Percentiles rank a stretch among this genome's conserved stretches.
These are phyloP conservation scores for Penicillium lividum DNA, from an alignment of 495 filamentous ascomycete genomes.

Conservation along the genomic window DNA sequence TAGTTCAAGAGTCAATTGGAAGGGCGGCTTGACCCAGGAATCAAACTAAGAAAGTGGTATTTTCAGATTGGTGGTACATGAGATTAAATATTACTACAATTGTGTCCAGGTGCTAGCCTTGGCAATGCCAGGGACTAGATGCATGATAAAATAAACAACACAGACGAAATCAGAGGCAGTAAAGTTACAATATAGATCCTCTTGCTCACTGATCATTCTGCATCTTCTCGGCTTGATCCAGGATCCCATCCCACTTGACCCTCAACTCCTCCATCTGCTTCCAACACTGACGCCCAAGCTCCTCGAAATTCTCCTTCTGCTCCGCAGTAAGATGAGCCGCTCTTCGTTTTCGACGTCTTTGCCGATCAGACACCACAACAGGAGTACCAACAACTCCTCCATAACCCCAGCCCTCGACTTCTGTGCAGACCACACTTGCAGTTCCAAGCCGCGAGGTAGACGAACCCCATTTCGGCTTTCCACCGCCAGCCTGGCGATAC, in stretches of 20 bases:
- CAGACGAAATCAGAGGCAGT: not conserved
- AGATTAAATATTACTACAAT: not conserved
- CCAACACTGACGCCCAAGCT: constrained; percentile 73
- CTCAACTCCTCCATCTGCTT: constrained; percentile 81
- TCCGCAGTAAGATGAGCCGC: constrained; percentile 62
- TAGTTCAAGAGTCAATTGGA: no score
- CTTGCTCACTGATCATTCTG: constrained; percentile 5
- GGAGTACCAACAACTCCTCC: constrained; percentile 63
- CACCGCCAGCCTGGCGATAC: constrained; percentile 44
- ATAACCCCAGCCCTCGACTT: constrained; percentile 84
- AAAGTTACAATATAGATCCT: not conserved
- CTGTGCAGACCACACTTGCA: constrained; percentile 65
- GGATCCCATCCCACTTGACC: constrained; percentile 68
- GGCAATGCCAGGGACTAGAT: not conserved
- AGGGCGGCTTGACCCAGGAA: no score
- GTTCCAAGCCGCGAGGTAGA: constrained; percentile 57
- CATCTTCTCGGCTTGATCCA: constrained; percentile 43
- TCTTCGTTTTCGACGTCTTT: constrained; percentile 55
- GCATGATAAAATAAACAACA: not conserved
- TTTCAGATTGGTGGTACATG: not conserved
- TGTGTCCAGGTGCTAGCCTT: not conserved
- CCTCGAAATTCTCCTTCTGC: constrained; percentile 69
- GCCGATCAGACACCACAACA: constrained; percentile 46
- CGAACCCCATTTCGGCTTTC: constrained; percentile 83
- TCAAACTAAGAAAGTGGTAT: no score